Percentiles rank a stretch among this genome's conserved stretches.
Evolutionary conservation across 768 basidiomycete species (phyloP).

Genomic region (Daedalea quercina): DNA sequence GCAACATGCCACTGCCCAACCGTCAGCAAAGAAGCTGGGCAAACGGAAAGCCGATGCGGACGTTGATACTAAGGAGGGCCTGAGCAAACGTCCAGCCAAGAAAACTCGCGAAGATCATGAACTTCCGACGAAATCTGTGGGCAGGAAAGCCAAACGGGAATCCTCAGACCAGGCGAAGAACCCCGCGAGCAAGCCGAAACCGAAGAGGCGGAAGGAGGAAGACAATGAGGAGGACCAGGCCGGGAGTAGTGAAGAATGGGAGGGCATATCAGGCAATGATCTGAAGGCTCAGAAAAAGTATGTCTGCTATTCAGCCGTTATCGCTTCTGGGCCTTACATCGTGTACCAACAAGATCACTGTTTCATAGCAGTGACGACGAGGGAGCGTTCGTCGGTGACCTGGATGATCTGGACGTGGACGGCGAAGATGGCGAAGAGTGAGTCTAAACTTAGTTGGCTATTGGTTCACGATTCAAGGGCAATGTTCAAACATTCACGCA

Average conservation of each 20-base stretch:
- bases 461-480: background rate
- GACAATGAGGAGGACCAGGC: conserved; percentile 25
- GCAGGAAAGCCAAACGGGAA: conserved; percentile 5
- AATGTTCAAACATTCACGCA: conserved; percentile 19
- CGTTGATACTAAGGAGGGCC: conserved; percentile 11
- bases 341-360: conserved; percentile 28
- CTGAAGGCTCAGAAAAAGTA: conserved; percentile 39
- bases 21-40: conserved; percentile 51
- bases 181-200: conserved; percentile 7
- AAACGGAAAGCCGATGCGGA: conserved; percentile 63
- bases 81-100: conserved; percentile 17
- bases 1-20: conserved; percentile 20
- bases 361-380: conserved; percentile 42
- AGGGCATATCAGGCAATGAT: conserved; percentile 47
- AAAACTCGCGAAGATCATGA: conserved; percentile 19
- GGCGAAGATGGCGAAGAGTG: conserved; percentile 35
- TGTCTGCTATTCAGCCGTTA: conserved; percentile 4
- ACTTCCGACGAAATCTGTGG: background rate
- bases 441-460: conserved; percentile 11
- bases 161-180: conserved; percentile 8
- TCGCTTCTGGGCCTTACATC: background rate
- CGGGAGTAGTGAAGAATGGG: conserved; percentile 46
- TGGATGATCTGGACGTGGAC: conserved; percentile 46
- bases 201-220: conserved; percentile 18
- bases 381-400: conserved; percentile 33